A percentile compares a stretch with the other conserved stretches of the same genome.
Evolutionary conservation across 345 rosid species (phyloP).

Genomic region (Eucalyptus erythrocorys): DNA sequence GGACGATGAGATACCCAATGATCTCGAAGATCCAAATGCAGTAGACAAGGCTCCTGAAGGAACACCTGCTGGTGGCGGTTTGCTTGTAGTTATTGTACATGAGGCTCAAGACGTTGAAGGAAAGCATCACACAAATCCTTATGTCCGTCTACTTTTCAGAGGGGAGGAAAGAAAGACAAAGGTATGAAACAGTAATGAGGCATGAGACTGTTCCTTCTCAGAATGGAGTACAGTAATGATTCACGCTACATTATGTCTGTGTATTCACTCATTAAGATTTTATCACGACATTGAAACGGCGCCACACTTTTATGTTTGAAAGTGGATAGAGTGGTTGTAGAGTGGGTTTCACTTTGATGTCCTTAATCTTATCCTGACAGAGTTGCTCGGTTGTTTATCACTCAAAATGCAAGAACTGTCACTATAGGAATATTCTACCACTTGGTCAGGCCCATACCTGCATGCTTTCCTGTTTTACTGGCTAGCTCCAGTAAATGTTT

Average conservation of each 20-base stretch:
- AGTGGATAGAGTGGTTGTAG: not conserved
- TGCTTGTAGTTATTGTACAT: constrained; percentile 79
- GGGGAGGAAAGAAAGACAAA: constrained; percentile 86
- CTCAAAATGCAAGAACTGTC: not conserved
- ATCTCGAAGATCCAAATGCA: constrained; percentile 23
- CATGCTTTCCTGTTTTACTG: not conserved
- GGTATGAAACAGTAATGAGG: constrained; percentile 21
- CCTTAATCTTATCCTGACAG: not conserved
- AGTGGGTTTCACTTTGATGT: not conserved
- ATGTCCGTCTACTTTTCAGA: constrained; percentile 56
- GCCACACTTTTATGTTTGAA: not conserved
- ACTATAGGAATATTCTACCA: not conserved
- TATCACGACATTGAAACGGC: not conserved
- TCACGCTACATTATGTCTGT: not conserved
- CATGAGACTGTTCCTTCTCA: not conserved
- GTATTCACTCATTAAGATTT: not conserved
- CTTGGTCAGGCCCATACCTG: not conserved
- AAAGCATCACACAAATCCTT: constrained; percentile 87
- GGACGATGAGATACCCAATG: constrained; percentile 35
- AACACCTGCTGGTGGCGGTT: constrained; percentile 77
- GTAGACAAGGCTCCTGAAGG: constrained; percentile 90
- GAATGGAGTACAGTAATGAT: not conserved
- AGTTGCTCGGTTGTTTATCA: not conserved
- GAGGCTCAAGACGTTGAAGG: constrained; percentile 94
- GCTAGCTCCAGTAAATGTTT: not conserved